These are phyloP conservation scores for Cryptococcus floricola DNA, from an alignment of 1,284 basidiomycete genomes.

Conservation along the genomic window DNA sequence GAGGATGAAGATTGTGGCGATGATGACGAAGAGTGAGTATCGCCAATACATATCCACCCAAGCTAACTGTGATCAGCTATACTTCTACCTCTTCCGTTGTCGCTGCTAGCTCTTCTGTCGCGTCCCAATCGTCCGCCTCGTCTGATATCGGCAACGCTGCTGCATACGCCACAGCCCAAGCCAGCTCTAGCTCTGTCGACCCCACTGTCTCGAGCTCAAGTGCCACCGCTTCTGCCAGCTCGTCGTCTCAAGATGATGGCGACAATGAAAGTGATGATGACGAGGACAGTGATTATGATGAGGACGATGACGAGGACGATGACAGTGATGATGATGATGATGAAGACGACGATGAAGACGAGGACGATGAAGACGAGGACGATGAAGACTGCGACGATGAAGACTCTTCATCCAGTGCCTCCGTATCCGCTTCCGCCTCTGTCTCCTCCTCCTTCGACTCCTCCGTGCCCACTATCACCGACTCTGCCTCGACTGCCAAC, in stretches of 20 bases:
- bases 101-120: background rate
- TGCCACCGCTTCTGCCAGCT: no score
- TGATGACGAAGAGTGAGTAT: constrained; percentile 2
- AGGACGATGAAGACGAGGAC: constrained; percentile 8
- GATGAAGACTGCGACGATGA: constrained; percentile 5
- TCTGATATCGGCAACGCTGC: constrained; percentile 1
- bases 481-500: constrained; percentile 2
- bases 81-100: background rate
- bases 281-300: constrained; percentile 9
- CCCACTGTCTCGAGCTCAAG: background rate
- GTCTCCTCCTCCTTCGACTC: background rate
- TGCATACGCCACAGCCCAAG: background rate
- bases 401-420: background rate
- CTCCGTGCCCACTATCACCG: background rate
- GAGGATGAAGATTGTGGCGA: constrained; percentile 5
- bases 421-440: background rate
- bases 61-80: background rate
- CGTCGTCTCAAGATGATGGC: no score
- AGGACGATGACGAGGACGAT: constrained; percentile 5
- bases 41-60: no score
- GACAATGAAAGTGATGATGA: background rate
- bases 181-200: background rate
- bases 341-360: constrained; percentile 10
- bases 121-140: background rate
- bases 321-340: constrained; percentile 5